Conservation (phyloP, 139 green algal species). For the Gonium pectorale region DNA sequence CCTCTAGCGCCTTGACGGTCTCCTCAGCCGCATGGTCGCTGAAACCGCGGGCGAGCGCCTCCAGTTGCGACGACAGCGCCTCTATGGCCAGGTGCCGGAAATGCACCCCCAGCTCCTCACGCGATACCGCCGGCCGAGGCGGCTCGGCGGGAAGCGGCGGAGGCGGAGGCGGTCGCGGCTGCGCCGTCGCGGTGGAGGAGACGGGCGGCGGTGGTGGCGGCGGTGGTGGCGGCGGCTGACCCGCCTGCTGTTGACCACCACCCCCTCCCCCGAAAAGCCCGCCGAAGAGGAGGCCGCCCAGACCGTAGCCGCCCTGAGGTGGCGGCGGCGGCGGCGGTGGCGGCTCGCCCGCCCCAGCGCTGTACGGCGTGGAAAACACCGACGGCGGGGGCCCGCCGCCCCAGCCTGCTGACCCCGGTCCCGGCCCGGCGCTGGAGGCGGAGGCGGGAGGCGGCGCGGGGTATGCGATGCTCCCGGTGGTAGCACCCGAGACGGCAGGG, state of each 20-base stretch:
- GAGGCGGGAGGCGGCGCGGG: too few relatives aligned
- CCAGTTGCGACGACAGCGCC: conserved; percentile 28
- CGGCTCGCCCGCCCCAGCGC: not conserved
- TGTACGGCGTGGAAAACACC: not conserved
- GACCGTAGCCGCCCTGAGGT: not conserved
- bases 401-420: not conserved
- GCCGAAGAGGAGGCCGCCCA: conserved; percentile 16
- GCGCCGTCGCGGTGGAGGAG: not conserved
- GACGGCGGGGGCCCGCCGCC: not conserved
- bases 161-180: conserved; percentile 31
- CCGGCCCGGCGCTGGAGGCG: too few relatives aligned
- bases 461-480: not conserved
- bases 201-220: not conserved
- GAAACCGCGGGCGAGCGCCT: conserved; percentile 7
- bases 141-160: conserved; percentile 30
- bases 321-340: conserved; percentile 13
- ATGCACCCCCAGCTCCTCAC: conserved; percentile 39
- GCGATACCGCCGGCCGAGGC: conserved; percentile 15
- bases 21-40: conserved; percentile 49
- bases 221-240: not conserved
- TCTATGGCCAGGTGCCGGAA: conserved; percentile 49
- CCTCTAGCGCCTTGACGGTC: conserved; percentile 61
- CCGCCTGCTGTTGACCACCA: not conserved
- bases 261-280: conserved; percentile 10
- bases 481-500: not conserved